Base-by-base conservation (phyloP, 768 basidiomycete genomes). In the Kwoniella bestiolae region DNA sequence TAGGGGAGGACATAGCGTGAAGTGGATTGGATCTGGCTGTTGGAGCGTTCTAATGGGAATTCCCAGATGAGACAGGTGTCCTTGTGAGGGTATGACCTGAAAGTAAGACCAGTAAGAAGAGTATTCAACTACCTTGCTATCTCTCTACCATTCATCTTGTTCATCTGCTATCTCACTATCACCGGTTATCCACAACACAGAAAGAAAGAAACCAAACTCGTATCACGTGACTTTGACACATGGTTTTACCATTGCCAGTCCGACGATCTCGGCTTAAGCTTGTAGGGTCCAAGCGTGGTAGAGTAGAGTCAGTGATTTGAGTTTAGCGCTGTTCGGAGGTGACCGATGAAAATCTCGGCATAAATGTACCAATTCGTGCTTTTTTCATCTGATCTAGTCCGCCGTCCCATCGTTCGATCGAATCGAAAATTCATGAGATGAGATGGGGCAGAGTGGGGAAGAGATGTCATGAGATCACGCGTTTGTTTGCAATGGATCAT, bases 1-100 rank as follows among this genome's bases (percentile, higher is more conserved):
- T 73, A 16, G 68, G 68, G 6, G 69, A 73, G 9, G 71, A 51
- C 68, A 69, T 72, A 41, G 25, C 49, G 49, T 9, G 34, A 31
- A n/a, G 26, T n/a, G 26, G 14, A 11, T 14, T 14, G 34, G 56
- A 41, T 2, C 11, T 5, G 35, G 38, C 53, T 53, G 52, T 34
- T 23, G 11, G n/a, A 18, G n/a, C 31, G 16, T 4, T 26, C 12
- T 6, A 21, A 53, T n/a, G 52, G 32, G 21, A 53, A 53, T 12
- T n/a, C 11, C 28, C 26, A 29, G n/a, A n/a, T n/a, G n/a, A n/a
- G n/a, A n/a, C n/a, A n/a, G n/a, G n/a, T n/a, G n/a, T n/a, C n/a
- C n/a, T n/a, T n/a, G n/a, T n/a, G n/a, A n/a, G n/a, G n/a, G n/a
- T n/a, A n/a, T n/a, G n/a, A n/a, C n/a, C n/a, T n/a, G n/a, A n/a